These are phyloP conservation scores for Carex arenaria DNA, from an alignment of 202 grass and related monocot genomes.

Conservation along the genomic window DNA sequence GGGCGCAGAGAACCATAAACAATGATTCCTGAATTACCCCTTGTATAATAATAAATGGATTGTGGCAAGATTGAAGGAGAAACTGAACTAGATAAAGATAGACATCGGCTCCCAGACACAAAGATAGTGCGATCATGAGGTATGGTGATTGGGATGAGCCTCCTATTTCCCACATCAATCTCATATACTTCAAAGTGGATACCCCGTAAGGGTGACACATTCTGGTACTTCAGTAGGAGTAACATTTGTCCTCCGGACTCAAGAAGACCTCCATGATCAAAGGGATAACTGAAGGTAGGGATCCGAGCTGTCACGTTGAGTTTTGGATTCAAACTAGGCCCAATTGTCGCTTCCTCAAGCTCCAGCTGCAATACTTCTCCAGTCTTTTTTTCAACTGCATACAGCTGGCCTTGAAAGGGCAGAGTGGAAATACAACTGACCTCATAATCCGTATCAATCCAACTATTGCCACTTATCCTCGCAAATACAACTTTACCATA, in stretches of 20 bases:
- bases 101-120: background rate
- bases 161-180: background rate
- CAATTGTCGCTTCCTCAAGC: background rate
- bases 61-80: background rate
- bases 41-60: background rate
- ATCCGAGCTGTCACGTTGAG: background rate
- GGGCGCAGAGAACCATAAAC: background rate
- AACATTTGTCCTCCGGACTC: no score
- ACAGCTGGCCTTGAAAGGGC: background rate
- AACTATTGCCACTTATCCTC: background rate
- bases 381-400: background rate
- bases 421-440: background rate
- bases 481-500: background rate
- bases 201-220: no score
- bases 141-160: background rate
- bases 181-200: background rate
- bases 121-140: background rate
- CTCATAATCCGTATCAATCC: background rate
- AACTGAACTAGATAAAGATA: background rate
- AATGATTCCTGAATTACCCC: background rate
- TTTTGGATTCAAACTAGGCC: background rate
- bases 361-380: background rate
- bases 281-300: no score
- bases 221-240: no score
- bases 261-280: no score